Base-by-base conservation (phyloP, 345 rosid species). In the Turritis glabra region DNA sequence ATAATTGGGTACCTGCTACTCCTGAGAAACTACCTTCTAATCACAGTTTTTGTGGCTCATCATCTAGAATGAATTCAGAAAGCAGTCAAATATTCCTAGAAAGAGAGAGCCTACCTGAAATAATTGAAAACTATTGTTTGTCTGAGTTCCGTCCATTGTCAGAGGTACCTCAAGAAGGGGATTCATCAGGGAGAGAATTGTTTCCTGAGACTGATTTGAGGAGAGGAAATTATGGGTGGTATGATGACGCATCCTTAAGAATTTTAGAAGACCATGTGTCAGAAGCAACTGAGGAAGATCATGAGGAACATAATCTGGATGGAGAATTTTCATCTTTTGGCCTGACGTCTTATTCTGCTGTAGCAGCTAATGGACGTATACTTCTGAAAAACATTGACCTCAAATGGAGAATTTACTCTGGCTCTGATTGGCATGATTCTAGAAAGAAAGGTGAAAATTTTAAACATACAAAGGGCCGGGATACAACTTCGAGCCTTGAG, bases 361-460 rank as follows among this genome's bases (percentile, higher is more conserved):
- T 55, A 68, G 79, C 79, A 66, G 84, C 85, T 63, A 75, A 55
- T 30, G 98, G 97, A 40, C 81, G 85, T 79, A 75, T 92, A 58
- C 71, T 83, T 75, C 72, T 92, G 50, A 82, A 77, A 74, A 88
- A 92, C 69, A 73, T 88, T 44, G 76, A 87, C 74, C 75, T 92
- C 72, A 84, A 78, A 74, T 95, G 99, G 98, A 89, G 84, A 82
- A 84, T 95, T 83, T 86, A 80, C 77, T 84, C 83, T 70, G 99
- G 99, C 80, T 81, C 83, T 60, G 96, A 92, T 77, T 95, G 99
- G 99, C 75, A 19, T 64, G 65, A 74, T 64, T 64, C 79, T 77
- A 43, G 43, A 50, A 83, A 53, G 68, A 80, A 77, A 41, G 56
- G 47, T 61, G 81, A 76, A 54, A 72, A 30, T 43, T 30, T 77